Base-by-base conservation (phyloP, 345 rosid species). In the Murraya paniculata region DNA sequence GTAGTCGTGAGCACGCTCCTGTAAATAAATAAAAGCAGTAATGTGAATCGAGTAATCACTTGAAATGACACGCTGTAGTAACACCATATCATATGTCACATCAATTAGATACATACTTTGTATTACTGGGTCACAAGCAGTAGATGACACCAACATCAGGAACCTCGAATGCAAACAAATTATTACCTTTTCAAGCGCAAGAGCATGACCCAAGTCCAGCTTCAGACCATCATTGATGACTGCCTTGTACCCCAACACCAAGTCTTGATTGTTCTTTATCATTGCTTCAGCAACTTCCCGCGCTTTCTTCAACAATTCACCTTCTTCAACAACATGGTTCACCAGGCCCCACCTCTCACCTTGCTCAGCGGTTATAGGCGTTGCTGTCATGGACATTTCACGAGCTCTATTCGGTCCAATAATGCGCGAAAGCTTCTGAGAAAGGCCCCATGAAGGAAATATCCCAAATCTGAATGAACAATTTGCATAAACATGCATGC, bases 381-480 rank as follows among this genome's bases (percentile, higher is more conserved):
- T 69, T 18, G 91, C 92, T 0, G 92, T 73, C 60, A 96, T 74
- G 33, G 99, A 94, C 14, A 88, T 92, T 83, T 94, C 99, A 0
- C 96, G 89, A 38, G 99, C 98, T 82, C 86, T 90, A 77, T 90
- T 88, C 30, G 94, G 86, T 81, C 97, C 99, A 4, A 94, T 88
- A 71, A 94, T 81, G 35, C 97, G 88, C 2, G 95, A 74, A 41
- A 96, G 91, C 89, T 92, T 96, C 86, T 96, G 99, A 50, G 99
- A 96, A 27, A 96, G 89, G 64, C 98, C 98, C 97, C 99, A 96
- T 0, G 99, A 90, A 41, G 99, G 99, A 74, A 94, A 94, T 89
- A 96, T 91, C 67, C 94, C 97, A 82, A 96, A 91, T 78, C 99
- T 93, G 84, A 55, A 83, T 56, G 31, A 1, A 33, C n/a, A 66